Evolutionary conservation across 2,329 filamentous ascomycete genomes (phyloP), one percentile per base, ranked within the genome.

Genomic region (Paraphoma sp.): DNA sequence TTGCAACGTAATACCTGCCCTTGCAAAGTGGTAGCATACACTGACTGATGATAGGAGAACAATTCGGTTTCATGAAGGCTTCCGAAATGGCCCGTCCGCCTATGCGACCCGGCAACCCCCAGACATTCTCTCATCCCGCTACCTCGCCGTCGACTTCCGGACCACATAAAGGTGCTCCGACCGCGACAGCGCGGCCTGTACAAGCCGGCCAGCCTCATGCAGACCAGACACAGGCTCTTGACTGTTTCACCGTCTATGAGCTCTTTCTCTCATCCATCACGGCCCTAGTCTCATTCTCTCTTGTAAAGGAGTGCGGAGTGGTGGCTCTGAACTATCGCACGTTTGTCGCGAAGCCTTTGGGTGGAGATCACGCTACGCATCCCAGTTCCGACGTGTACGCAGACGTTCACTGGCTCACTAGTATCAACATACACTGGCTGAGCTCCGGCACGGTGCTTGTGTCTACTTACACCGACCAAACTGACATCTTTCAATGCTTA

Each of bases 251-350:
- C 29, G 57, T 77, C 33, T 78, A 78, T 65, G 73, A 75, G 56
- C 64, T 76, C 33, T 76, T 77, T 63, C 73, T 67, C 6, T 73
- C 75, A 29, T 72, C 76, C 45, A 69, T 78, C 45, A 59, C 74
- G 53, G 74, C 72, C 38, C 63, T 74, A 46, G 63, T 77, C 58
- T 72, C 74, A 23, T 76, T 70, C 41, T 54, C 64, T 45, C 55
- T 77, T 43, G 72, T 73, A 53, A 69, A 64, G 54, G 64, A 75
- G 51, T 67, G 72, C 45, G 58, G 64, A 30, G 67, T 69, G 23
- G 62, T 73, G 54, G 70, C 74, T 23, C 60, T 78, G 41, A 77
- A 78, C 54, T 73, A 70, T 54, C 70, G 76, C 41, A 77, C 75
- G 45, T 73, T 78, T 38, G 48, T 73, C 42, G 71, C 73, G 38